Evolutionary conservation across 108 stramenopile genomes (phyloP), one percentile per base, ranked within the genome.

Genomic region (Cylindrotheca closterium): DNA sequence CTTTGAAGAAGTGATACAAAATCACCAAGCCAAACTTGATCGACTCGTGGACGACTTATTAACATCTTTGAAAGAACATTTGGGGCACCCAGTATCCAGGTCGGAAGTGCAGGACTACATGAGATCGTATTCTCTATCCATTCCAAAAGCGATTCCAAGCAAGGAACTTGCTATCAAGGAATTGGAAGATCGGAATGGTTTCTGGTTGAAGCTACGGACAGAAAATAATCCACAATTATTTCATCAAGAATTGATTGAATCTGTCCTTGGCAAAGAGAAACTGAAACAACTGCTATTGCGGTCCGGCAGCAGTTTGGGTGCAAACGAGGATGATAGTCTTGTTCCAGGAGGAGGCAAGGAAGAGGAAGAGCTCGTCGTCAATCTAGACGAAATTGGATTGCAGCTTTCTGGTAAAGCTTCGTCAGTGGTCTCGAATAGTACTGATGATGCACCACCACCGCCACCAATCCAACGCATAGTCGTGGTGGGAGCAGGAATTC

Each of bases 401-500:
- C 10, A 5, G 25, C 12, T 51, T 22, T n/a, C 51, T 7, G 51
- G 51, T 17, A 51, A 15, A 15, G 37, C 37, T 10, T n/a, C n/a
- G n/a, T n/a, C n/a, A n/a, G n/a, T n/a, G n/a, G n/a, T n/a, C n/a
- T n/a, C n/a, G n/a, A 42, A 15, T 42, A 42, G 37, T 42, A 15
- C 10, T 15, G 15, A 15, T 15, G 23, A 2, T 19, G 23, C 22
- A 22, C 32, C 32, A 15, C 22, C 29, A 19, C 15, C 5, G 17
- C 22, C 22, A 12, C 34, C 58, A 2, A n/a, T 37, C 2, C 33
- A 58, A n/a, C 70, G 78, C 47, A 76, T 87, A 34, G 81, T 91
- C 24, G 66, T 93, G 7, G 70, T 96, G 31, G 96, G 94, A 21
- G 94, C 83, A 1, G 94, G 96, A 51, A 86, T 97, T 29, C 82